phyloP scores from a whole-genome alignment of 768 basidiomycete species.

The Agaricus blazei region DNA sequence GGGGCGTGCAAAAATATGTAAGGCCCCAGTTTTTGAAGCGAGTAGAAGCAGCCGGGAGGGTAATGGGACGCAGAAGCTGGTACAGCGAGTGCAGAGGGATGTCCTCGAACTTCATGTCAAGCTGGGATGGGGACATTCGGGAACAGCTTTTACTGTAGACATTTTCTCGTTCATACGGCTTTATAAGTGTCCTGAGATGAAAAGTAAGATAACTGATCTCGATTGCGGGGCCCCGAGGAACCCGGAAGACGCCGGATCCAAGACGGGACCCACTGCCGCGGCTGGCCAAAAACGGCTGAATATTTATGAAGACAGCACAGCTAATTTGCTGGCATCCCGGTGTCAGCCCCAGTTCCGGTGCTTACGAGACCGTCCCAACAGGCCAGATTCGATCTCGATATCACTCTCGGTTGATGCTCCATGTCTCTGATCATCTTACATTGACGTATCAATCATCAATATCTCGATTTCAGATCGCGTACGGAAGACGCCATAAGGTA shows the following conservation, averaged over 20 bases:
- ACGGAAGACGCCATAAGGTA: neutral
- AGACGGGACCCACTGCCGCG: neutral
- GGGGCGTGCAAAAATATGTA: constrained; percentile 68
- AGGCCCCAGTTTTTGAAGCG: constrained; percentile 84
- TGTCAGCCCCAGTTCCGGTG: neutral
- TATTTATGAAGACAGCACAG: neutral
- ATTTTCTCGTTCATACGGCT: constrained; percentile 22
- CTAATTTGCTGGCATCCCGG: neutral
- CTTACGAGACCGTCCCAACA: neutral
- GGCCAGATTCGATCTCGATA: neutral
- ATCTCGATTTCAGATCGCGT: neutral
- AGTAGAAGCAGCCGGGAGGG: constrained; percentile 36
- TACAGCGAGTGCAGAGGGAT: constrained; percentile 46
- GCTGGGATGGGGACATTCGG: constrained; percentile 29
- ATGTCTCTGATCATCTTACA: constrained; percentile 4
- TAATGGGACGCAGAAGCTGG: constrained; percentile 49
- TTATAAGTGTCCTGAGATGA: constrained; percentile 25
- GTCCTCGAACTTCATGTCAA: constrained; percentile 26
- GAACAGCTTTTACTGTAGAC: constrained; percentile 20
- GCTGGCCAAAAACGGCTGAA: constrained; percentile 12
- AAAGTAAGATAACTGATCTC: neutral
- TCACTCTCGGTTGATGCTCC: neutral
- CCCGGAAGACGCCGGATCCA: constrained; percentile 6
- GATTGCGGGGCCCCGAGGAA: constrained; percentile 8
- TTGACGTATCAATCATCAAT: neutral